phyloP scores from a whole-genome alignment of 768 basidiomycete species.

The Trametes sanguinea region DNA sequence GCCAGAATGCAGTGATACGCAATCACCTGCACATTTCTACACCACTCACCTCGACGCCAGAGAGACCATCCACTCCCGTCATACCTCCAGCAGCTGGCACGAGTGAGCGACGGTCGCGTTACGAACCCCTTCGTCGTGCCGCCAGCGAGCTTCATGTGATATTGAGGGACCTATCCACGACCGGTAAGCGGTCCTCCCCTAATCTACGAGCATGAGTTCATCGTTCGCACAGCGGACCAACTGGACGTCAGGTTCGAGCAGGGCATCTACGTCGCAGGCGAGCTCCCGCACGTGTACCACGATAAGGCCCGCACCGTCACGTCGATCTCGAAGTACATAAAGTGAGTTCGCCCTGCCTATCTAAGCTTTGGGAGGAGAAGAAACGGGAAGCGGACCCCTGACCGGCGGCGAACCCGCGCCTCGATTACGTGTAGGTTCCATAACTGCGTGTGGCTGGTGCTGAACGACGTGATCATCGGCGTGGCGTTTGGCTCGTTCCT shows the following conservation, averaged over 20 bases:
- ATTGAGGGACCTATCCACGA: constrained; percentile 6
- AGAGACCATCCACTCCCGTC: neutral
- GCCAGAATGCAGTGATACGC: too few species aligned
- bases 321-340: constrained; percentile 60
- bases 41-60: neutral
- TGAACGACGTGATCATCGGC: constrained; percentile 91
- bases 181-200: constrained; percentile 1
- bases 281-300: constrained; percentile 36
- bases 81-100: neutral
- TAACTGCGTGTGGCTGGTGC: constrained; percentile 86
- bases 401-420: too few species aligned
- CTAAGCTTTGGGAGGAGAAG: neutral
- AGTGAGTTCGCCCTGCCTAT: constrained; percentile 40
- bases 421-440: constrained; percentile 61
- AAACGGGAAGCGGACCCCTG: neutral
- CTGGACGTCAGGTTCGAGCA: constrained; percentile 25
- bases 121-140: neutral
- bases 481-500: constrained; percentile 70
- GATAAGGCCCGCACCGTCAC: constrained; percentile 20
- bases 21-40: neutral
- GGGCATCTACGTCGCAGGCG: constrained; percentile 35
- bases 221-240: constrained; percentile 18
- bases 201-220: neutral
- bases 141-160: neutral
- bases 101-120: neutral